A percentile compares a stretch with the other conserved stretches of the same genome.
Conservation (phyloP, 2,329 filamentous ascomycete genomes). For the Colletotrichum camelliae region DNA sequence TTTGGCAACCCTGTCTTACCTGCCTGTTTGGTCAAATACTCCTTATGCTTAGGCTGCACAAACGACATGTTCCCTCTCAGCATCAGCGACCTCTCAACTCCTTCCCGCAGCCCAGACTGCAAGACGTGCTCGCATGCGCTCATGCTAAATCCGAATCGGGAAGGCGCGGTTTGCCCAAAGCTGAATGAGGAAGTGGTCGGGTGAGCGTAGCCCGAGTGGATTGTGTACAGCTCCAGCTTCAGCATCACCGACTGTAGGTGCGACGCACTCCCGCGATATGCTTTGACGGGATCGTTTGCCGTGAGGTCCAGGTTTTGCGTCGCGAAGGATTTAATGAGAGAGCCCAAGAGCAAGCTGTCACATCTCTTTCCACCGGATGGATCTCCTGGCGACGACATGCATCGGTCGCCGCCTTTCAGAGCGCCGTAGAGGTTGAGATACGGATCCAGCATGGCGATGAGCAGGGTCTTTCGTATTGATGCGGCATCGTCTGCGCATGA, state of each 20-base stretch:
- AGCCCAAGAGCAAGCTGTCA: slow-evolving; percentile 15
- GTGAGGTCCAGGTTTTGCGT: neutral
- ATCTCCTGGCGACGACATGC: neutral
- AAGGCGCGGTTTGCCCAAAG: neutral
- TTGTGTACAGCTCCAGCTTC: slow-evolving; percentile 4
- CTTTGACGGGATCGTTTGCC: neutral
- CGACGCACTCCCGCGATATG: slow-evolving; percentile 1
- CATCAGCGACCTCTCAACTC: neutral
- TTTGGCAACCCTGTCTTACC: neutral
- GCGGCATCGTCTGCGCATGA: neutral
- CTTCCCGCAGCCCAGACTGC: neutral
- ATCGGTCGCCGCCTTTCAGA: neutral
- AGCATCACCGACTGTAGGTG: neutral
- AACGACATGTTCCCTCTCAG: neutral
- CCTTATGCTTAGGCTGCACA: neutral
- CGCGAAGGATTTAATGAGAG: slow-evolving; percentile 7
- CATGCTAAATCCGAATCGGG: neutral
- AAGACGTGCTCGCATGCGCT: neutral
- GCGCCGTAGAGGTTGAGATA: neutral
- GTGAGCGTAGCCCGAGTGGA: neutral
- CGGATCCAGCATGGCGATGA: neutral
- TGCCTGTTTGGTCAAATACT: slow-evolving; percentile 8
- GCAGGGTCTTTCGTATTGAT: neutral
- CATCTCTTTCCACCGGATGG: neutral
- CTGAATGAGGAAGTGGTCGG: neutral